Evolutionary conservation across 495 filamentous ascomycete species (phyloP).

Genomic region (Penicillium bovifimosum): DNA sequence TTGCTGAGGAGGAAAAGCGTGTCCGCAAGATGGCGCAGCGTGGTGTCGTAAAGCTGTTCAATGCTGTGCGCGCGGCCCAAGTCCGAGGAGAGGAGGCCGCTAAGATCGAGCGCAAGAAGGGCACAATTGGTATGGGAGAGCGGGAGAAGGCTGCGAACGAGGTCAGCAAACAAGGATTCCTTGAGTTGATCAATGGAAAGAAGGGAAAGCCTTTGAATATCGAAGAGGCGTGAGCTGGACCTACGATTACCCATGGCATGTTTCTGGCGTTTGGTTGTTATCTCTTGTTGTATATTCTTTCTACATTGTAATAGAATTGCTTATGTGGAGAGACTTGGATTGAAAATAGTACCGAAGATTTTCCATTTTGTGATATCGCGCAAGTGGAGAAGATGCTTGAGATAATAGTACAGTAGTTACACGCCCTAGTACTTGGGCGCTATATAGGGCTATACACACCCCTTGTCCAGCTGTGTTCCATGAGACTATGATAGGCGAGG

Average conservation of each 20-base stretch:
- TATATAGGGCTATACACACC: constrained; percentile 10
- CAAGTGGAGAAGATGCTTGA: constrained; percentile 10
- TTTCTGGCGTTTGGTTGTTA: constrained; percentile 34
- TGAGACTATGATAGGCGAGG: background rate
- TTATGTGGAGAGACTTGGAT: constrained; percentile 20
- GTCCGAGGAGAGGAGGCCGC: constrained; percentile 74
- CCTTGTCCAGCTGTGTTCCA: background rate
- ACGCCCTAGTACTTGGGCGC: constrained; percentile 18
- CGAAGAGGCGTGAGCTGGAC: constrained; percentile 40
- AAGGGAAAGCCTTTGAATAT: constrained; percentile 47
- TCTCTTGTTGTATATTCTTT: constrained; percentile 14
- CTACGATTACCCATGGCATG: constrained; percentile 31
- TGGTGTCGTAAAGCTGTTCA: constrained; percentile 91
- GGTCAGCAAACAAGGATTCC: constrained; percentile 93
- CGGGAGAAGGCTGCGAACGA: constrained; percentile 82
- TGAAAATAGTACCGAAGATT: constrained; percentile 27
- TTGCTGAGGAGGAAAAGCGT: constrained; percentile 72
- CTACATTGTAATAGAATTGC: constrained; percentile 17
- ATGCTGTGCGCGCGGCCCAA: constrained; percentile 89
- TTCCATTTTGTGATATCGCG: constrained; percentile 21
- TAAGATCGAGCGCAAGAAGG: constrained; percentile 59
- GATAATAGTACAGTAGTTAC: constrained; percentile 25
- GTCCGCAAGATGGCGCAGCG: constrained; percentile 82
- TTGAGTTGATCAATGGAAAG: constrained; percentile 73
- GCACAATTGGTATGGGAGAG: constrained; percentile 65